Evolutionary conservation across 805 yeast genomes (phyloP), one percentile per base, ranked within the genome.

Genomic region (Saturnispora besseyi): DNA sequence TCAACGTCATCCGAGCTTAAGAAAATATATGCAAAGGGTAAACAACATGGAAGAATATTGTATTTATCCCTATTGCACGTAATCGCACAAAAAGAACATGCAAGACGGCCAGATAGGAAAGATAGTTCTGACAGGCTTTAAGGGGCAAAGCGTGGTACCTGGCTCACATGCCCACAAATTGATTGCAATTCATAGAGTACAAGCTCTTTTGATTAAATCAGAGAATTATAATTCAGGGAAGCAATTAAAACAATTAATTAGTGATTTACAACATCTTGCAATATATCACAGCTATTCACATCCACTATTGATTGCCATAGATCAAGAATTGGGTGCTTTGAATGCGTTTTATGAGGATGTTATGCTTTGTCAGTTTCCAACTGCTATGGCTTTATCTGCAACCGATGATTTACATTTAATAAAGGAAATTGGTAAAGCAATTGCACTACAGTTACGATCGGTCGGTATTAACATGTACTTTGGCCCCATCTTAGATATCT

Each of bases 241-340:
- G 37, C 80, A 78, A 56, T 69, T 79, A 53, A 63, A 74, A 26
- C 62, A 65, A 50, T 68, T 80, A 51, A 76, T 78, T n/a, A 60
- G 66, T 10, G 80, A 78, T 51, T 63, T 79, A 21, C 85, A 79
- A 59, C 62, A 65, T 43, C 69, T 78, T n/a, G 85, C 84, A 0
- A 68, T 60, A 49, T 65, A 69, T 46, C 75, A 76, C 3, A 68
- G 73, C 42, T 78, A 78, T 55, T 66, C 72, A 51, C 67, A 73
- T 52, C 85, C 85, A 0, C 59, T 79, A 24, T 62, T 76, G 58
- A 74, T 79, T 55, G 80, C 80, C 22, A 72, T 80, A 15, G 84
- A 80, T 59, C 81, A 77, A 59, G 85, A 79, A 57, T 79, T 82
- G 7, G 84, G 84, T 1, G 76, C 78, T 79, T 69, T 79, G 62